Base-by-base conservation (phyloP, 108 stramenopile genomes). In the Conticribra weissflogii region DNA sequence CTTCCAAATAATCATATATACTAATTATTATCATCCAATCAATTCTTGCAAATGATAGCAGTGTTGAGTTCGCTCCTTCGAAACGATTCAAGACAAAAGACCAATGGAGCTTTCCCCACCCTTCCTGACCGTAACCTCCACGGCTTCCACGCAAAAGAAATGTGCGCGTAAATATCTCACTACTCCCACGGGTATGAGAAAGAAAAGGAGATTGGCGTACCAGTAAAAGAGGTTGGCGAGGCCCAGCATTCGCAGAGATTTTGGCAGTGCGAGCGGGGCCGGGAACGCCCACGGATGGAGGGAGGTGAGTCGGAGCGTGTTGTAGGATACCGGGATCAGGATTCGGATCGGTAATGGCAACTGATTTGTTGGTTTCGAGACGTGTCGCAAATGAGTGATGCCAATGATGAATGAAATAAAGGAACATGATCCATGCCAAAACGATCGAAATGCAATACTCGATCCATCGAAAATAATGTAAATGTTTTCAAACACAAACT, bases 121-220 rank as follows among this genome's bases (percentile, higher is more conserved):
- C 44, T 63, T 60, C 24, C 87, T 75, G 28, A 81, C 75, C 9
- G 71, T 83, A 60, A 92, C 88, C 71, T 89, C 84, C 36, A 63
- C 60, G 8, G 91, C 88, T 76, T 92, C 91, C 18, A 92, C 88
- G 19, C 81, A 81, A 50, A 81, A 89, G 55, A 92, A 92, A 63
- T 92, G 84, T 8, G 86, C 84, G 51, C 87, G 46, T 61, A 91
- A 70, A 59, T 91, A 91, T 56, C 86, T 76, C 17, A 88, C 48
- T 15, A 78, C 62, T 1, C 81, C 91, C 31, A 92, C 78, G 16
- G 91, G 91, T n/a, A 91, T 76, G 71, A 92, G 77, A 66, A 89
- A 92, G 28, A 75, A 81, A 50, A 88, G 63, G 5, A 92, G 71
- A 57, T 92, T 92, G 47, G 72, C 53, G 27, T 62, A 67, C 86